Conservation (phyloP, 1,284 basidiomycete species). For the Butyriboletus appendiculatus region DNA sequence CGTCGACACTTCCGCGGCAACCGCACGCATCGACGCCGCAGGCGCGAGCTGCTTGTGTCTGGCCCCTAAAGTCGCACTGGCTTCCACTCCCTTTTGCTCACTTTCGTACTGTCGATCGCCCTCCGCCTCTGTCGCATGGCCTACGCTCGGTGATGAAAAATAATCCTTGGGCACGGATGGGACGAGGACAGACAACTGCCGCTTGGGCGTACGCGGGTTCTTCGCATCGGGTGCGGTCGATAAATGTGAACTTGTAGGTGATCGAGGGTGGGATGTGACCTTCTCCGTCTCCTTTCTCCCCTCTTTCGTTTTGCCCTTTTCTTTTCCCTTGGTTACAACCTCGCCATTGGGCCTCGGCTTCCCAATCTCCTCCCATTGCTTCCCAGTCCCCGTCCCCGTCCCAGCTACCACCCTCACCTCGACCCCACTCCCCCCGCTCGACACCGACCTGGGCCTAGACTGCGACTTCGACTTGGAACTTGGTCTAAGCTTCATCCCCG, state of each 20-base stretch:
- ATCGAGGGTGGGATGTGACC: background rate
- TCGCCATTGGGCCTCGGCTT: conserved; percentile 1
- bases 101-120: background rate
- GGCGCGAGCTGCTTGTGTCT: conserved; percentile 4
- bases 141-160: conserved; percentile 22
- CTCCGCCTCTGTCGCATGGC: background rate
- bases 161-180: conserved; percentile 30
- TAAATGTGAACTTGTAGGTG: conserved; percentile 11
- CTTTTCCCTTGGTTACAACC: background rate
- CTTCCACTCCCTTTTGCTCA: background rate
- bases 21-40: conserved; percentile 12
- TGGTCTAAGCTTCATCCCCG: conserved; percentile 30
- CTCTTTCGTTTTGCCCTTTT: background rate
- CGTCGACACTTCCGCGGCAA: conserved; percentile 23
- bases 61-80: background rate
- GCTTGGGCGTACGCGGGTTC: conserved; percentile 13
- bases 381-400: background rate
- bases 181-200: conserved; percentile 31
- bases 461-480: conserved; percentile 10
- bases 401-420: conserved; percentile 1
- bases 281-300: background rate
- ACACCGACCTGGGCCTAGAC: background rate
- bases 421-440: background rate
- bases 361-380: background rate
- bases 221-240: conserved; percentile 6